Evolutionary conservation across 495 filamentous ascomycete species (phyloP), one percentile per base, ranked within the genome.

Genomic region (Penicillium diatomitis): DNA sequence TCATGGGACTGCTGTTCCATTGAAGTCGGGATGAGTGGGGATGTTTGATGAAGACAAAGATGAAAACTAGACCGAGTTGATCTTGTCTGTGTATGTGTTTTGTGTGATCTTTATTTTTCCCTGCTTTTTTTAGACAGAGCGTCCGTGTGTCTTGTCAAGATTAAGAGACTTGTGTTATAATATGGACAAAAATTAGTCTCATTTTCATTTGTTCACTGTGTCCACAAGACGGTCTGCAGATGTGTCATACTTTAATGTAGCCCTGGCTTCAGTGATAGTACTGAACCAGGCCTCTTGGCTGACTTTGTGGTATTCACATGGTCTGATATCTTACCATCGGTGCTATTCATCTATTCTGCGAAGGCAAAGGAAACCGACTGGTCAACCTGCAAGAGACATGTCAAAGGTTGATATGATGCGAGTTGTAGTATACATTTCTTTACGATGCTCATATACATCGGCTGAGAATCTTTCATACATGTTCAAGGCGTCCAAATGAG

Each of bases 121-220:
- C 20, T 20, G 20, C 43, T 44, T 57, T 57, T 59, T 62, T 68
- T 70, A 71, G 68, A 71, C 66, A 65, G 64, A 66, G 63, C 63
- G 58, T 60, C 59, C 58, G 47, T 65, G 58, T 65, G 54, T 62
- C 55, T 65, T 66, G 65, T 70, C 61, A 67, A 71, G 65, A 69
- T 68, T 65, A 69, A 70, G 67, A 65, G 65, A 66, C 62, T 11
- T 57, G 54, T 70, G 66, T 68, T 72, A 67, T 68, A 70, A 68
- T 72, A 70, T 70, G 68, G 66, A 70, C 60, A 65, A 67, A 70
- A 66, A 60, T 65, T 56, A 65, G 60, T 60, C 66, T 57, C 57
- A 59, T 66, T 60, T 57, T 57, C 9, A 56, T 28, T 29, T 50
- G 48, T 52, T 47, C 48, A 47, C 53, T 40, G 50, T 51, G 50